Percentiles rank a stretch among this genome's conserved stretches.
Evolutionary conservation across 441 rosid genomes (phyloP).

Genomic region (Adansonia gregorii): DNA sequence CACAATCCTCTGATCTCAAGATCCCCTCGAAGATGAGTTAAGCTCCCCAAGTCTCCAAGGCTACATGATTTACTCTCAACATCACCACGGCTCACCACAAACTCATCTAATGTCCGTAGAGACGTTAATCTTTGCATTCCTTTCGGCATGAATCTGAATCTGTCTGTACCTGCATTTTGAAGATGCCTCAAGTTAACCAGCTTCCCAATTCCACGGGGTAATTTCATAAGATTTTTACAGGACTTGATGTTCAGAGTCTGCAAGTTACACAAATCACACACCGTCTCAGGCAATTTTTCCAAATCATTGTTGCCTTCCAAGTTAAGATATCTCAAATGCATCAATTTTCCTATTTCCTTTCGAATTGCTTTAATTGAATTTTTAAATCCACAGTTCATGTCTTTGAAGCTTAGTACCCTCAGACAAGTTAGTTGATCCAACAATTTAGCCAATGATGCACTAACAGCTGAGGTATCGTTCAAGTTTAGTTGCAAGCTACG

Average conservation of each 20-base stretch:
- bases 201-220: slow-evolving; percentile 15
- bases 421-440: not conserved
- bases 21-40: not conserved
- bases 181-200: slow-evolving; percentile 13
- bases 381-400: not conserved
- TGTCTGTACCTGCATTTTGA: slow-evolving; percentile 15
- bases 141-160: not conserved
- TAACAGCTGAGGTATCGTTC: not conserved
- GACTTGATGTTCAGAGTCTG: slow-evolving; percentile 25
- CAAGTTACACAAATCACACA: slow-evolving; percentile 19
- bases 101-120: not conserved
- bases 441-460: not conserved
- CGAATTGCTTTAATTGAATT: not conserved
- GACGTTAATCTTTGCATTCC: slow-evolving; percentile 8
- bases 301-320: not conserved
- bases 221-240: not conserved
- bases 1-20: slow-evolving; percentile 11
- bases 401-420: slow-evolving; percentile 17
- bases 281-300: not conserved
- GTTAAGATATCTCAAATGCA: slow-evolving; percentile 29
- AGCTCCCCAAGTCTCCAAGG: slow-evolving; percentile 1
- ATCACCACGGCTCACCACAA: not conserved
- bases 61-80: not conserved
- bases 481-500: not conserved
- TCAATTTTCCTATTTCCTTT: slow-evolving; percentile 12